A percentile compares a stretch with the other conserved stretches of the same genome.
Evolutionary conservation across 352 stramenopile genomes (phyloP).

Genomic region (Pythium apleroticum): DNA sequence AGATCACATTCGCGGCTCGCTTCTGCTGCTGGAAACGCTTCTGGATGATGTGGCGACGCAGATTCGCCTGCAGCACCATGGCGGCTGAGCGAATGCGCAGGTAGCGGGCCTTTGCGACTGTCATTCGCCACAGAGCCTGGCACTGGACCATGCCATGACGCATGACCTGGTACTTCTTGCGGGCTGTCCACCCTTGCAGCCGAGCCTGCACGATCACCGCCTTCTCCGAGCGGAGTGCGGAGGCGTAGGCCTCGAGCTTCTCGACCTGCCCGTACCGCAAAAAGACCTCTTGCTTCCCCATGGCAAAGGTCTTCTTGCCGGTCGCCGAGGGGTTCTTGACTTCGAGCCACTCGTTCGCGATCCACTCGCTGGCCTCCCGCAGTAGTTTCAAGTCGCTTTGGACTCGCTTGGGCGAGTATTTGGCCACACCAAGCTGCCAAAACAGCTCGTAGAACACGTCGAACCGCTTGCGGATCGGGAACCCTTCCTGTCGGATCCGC

Average conservation of each 20-base stretch:
- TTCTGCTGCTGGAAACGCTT: conserved; percentile 34
- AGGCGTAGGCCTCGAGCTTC: conserved; percentile 54
- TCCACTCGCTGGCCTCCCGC: conserved; percentile 44
- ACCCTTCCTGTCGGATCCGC: conserved; percentile 90
- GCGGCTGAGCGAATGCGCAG: not conserved
- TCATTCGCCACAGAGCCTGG: conserved; percentile 62
- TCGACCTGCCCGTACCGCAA: conserved; percentile 79
- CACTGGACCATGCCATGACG: conserved; percentile 37
- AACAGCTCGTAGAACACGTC: conserved; percentile 77
- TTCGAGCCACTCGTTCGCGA: conserved; percentile 53
- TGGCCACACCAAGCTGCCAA: conserved; percentile 43
- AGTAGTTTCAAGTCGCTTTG: conserved; percentile 28
- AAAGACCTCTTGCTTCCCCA: conserved; percentile 75
- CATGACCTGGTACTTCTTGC: conserved; percentile 43
- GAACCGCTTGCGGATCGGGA: conserved; percentile 83
- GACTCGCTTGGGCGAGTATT: conserved; percentile 27
- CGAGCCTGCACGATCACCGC: conserved; percentile 55
- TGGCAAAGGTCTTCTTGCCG: conserved; percentile 46
- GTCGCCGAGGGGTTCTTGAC: conserved; percentile 10
- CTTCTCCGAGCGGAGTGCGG: conserved; percentile 41
- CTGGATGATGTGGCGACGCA: conserved; percentile 34
- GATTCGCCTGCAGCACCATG: conserved; percentile 21
- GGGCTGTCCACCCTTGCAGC: conserved; percentile 31
- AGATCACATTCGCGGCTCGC: conserved; percentile 37
- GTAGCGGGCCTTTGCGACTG: conserved; percentile 13